A percentile compares a stretch with the other conserved stretches of the same genome.
phyloP scores from a whole-genome alignment of 257 asterid genomes.

The Parsonsia alboflavescens region DNA sequence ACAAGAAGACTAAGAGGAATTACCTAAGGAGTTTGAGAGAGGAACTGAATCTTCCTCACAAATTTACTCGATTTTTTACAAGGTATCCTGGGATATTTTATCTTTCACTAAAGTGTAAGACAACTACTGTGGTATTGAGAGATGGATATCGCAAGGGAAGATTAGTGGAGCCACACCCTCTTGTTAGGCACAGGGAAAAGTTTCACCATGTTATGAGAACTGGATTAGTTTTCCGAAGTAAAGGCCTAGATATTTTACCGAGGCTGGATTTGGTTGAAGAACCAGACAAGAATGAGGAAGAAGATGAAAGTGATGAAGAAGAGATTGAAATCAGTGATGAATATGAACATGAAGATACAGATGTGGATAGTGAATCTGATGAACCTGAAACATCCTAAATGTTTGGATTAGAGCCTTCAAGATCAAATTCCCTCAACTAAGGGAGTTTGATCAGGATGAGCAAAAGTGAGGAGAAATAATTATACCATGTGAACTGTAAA shows the following conservation, averaged over 20 bases:
- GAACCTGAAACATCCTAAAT: slow-evolving; percentile 13
- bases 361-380: slow-evolving; percentile 38
- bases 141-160: slow-evolving; percentile 79
- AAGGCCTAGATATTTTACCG: slow-evolving; percentile 54
- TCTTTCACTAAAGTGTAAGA: slow-evolving; percentile 83
- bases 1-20: slow-evolving; percentile 90
- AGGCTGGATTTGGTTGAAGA: slow-evolving; percentile 42
- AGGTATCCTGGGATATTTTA: slow-evolving; percentile 94
- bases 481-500: not conserved
- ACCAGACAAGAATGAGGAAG: slow-evolving; percentile 20
- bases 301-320: slow-evolving; percentile 30
- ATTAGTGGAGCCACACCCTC: slow-evolving; percentile 60
- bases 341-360: slow-evolving; percentile 44
- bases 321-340: slow-evolving; percentile 36
- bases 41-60: slow-evolving; percentile 79
- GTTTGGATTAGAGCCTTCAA: not conserved
- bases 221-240: slow-evolving; percentile 64
- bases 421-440: not conserved
- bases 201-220: slow-evolving; percentile 83
- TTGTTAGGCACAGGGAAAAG: slow-evolving; percentile 68
- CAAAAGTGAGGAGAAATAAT: not conserved
- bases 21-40: slow-evolving; percentile 83
- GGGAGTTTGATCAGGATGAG: not conserved
- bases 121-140: slow-evolving; percentile 78
- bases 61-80: slow-evolving; percentile 78